phyloP scores from a whole-genome alignment of 2,329 filamentous ascomycete species.

The Beauveria brongniartii region DNA sequence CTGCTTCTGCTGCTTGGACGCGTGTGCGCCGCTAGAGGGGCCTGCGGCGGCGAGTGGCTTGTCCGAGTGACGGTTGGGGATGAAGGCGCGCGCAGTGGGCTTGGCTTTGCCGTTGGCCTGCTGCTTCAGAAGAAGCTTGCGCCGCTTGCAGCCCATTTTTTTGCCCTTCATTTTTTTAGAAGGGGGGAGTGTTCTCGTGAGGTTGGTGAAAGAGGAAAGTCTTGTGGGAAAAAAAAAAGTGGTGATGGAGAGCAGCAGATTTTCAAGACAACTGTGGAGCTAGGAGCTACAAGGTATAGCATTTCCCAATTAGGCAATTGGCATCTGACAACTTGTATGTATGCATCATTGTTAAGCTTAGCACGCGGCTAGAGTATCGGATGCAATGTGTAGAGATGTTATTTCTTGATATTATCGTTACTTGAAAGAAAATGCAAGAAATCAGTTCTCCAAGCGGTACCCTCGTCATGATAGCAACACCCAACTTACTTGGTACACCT shows the following conservation, averaged over 20 bases:
- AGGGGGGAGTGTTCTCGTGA: too few species aligned
- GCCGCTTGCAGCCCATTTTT: slow-evolving; percentile 5
- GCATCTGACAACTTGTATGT: not conserved
- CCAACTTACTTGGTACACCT: too few species aligned
- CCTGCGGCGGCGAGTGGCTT: slow-evolving; percentile 4
- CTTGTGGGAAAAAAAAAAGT: not conserved
- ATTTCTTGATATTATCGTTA: too few species aligned
- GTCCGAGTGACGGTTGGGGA: slow-evolving; percentile 9
- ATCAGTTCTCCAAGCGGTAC: too few species aligned
- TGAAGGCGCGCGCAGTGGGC: not conserved
- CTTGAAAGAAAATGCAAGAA: too few species aligned
- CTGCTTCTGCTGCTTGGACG: not conserved
- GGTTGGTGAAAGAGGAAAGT: not conserved
- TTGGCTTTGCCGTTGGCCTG: not conserved
- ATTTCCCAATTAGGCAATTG: not conserved
- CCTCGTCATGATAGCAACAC: too few species aligned
- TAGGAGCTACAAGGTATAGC: too few species aligned
- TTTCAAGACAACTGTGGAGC: too few species aligned
- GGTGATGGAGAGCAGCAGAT: not conserved
- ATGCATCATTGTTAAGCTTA: too few species aligned
- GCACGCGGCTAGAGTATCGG: too few species aligned
- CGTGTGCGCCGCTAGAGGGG: not conserved
- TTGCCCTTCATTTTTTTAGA: too few species aligned
- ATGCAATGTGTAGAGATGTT: too few species aligned
- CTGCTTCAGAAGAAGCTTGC: slow-evolving; percentile 4